Evolutionary conservation across 257 asterid genomes (phyloP).

Genomic region (Solanum verrucosum): DNA sequence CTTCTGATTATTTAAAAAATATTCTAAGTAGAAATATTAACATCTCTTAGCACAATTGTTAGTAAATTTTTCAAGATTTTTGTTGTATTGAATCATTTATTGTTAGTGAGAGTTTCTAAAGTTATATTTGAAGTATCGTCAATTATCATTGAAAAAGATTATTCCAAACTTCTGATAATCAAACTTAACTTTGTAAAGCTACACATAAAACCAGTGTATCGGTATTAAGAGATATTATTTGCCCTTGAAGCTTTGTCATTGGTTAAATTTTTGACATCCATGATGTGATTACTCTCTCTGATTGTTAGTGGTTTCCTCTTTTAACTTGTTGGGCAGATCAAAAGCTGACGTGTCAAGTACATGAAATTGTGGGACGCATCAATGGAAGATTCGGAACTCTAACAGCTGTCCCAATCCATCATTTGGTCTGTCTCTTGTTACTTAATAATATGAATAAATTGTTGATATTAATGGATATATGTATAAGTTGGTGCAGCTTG

Average conservation of each 20-base stretch:
- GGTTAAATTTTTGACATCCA: background rate
- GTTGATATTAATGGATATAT: background rate
- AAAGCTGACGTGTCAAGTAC: slow-evolving; percentile 95
- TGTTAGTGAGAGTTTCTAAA: background rate
- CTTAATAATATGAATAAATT: background rate
- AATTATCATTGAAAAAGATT: background rate
- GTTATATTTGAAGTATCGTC: background rate
- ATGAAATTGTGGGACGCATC: slow-evolving; percentile 96
- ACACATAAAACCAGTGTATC: background rate
- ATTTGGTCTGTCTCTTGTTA: slow-evolving; percentile 57
- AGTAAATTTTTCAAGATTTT: background rate
- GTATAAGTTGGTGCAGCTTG: background rate
- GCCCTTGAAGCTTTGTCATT: background rate
- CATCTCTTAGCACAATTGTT: background rate
- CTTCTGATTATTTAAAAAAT: background rate
- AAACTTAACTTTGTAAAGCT: background rate
- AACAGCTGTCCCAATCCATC: slow-evolving; percentile 91
- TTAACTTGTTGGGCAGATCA: slow-evolving; percentile 46
- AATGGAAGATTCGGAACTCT: slow-evolving; percentile 93
- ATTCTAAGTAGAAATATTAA: background rate
- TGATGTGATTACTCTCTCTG: background rate
- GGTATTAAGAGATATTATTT: background rate
- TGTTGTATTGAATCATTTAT: background rate
- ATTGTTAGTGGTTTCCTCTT: background rate
- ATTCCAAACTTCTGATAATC: background rate